Conservation (phyloP, 208 protist species). For the Leishmania martiniquensis region DNA sequence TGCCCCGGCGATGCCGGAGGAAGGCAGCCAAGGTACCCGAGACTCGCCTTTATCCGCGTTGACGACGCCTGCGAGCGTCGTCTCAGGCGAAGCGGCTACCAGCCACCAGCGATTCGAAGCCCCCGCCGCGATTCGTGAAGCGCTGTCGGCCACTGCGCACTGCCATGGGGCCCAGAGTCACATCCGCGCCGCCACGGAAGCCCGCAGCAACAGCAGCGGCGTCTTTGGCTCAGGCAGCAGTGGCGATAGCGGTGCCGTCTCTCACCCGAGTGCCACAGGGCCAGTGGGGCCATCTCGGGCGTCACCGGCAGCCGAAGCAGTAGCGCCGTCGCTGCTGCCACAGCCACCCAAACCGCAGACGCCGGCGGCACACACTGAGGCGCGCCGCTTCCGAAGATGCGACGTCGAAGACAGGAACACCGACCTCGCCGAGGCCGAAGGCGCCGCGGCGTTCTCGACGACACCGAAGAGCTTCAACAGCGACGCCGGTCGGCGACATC, state of each 20-base stretch:
- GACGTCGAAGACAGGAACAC: neutral
- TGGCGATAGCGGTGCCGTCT: neutral
- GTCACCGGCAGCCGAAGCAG: neutral
- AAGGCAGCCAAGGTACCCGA: neutral
- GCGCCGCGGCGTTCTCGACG: neutral
- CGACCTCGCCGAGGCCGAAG: neutral
- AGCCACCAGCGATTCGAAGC: neutral
- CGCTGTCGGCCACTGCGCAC: neutral
- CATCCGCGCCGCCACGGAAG: neutral
- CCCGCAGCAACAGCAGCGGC: neutral
- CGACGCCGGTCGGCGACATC: neutral
- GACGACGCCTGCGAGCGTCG: neutral
- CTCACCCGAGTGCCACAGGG: neutral
- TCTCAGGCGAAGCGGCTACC: neutral
- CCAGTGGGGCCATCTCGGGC: neutral
- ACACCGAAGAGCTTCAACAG: neutral
- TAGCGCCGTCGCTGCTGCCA: slow-evolving; percentile 1
- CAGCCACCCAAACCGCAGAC: slow-evolving; percentile 13
- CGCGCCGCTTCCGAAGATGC: slow-evolving; percentile 7
- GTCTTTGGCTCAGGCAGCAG: neutral
- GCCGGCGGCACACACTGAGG: slow-evolving; percentile 8
- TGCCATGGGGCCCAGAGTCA: neutral
- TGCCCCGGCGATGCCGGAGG: neutral
- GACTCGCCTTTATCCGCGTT: neutral
- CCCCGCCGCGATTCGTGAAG: neutral